phyloP scores from a whole-genome alignment of 2,329 filamentous ascomycete genomes.

The Fonsecaea nubica region DNA sequence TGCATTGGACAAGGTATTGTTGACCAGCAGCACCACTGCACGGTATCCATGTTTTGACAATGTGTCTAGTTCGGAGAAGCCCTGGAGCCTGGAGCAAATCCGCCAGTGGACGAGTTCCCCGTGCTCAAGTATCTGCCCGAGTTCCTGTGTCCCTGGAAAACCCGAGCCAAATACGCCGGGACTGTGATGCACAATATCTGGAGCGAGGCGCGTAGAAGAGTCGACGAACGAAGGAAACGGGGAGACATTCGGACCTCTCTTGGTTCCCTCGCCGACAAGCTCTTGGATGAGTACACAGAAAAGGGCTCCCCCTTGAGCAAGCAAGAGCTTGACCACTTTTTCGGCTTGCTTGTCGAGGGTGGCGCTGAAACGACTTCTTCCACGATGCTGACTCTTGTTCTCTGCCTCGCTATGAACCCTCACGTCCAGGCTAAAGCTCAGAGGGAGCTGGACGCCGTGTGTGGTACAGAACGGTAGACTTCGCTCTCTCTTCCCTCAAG shows the following conservation, averaged over 20 bases:
- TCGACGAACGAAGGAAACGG: conserved; percentile 11
- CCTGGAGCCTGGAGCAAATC: conserved; percentile 33
- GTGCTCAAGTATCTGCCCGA: conserved; percentile 33
- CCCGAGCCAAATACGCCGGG: conserved; percentile 13
- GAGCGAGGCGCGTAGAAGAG: conserved; percentile 19
- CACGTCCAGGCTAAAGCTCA: conserved; percentile 59
- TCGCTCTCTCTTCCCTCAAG: neutral
- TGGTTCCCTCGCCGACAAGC: conserved; percentile 20
- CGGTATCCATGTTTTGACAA: too few relatives aligned
- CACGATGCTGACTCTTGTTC: conserved; percentile 18
- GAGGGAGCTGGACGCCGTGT: conserved; percentile 55
- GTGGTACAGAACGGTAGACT: conserved; percentile 50
- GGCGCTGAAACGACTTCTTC: conserved; percentile 29
- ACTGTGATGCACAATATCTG: conserved; percentile 26
- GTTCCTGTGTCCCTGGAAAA: conserved; percentile 26
- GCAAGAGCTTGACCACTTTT: conserved; percentile 23
- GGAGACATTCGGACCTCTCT: conserved; percentile 14
- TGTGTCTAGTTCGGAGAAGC: conserved; percentile 7
- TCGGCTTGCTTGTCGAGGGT: conserved; percentile 22
- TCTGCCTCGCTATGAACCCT: conserved; percentile 54
- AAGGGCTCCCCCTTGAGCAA: conserved; percentile 21
- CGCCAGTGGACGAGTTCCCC: conserved; percentile 36
- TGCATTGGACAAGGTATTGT: conserved; percentile 20
- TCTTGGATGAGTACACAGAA: conserved; percentile 18
- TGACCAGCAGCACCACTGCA: conserved; percentile 7